Conservation (phyloP, 306 rosid genomes). For the Trifolium subterraneum region DNA sequence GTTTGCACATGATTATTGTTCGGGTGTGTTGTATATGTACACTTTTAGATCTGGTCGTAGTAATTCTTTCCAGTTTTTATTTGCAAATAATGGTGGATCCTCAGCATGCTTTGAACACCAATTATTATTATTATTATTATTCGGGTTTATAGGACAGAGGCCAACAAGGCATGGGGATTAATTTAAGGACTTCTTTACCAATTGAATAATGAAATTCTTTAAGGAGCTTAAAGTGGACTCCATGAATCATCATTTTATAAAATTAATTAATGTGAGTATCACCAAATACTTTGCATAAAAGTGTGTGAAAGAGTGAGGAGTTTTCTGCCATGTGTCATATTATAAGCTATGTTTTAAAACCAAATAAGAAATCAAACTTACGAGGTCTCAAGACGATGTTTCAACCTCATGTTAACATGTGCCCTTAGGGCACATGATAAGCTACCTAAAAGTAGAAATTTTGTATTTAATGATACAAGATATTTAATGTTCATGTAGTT, state of each 20-base stretch:
- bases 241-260: not conserved
- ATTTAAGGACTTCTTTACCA: conserved; percentile 19
- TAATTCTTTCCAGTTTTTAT: not conserved
- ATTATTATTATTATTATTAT: too few relatives aligned
- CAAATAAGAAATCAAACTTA: not conserved
- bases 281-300: conserved; percentile 14
- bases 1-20: conserved; percentile 35
- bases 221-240: conserved; percentile 20
- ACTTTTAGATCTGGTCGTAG: conserved; percentile 15
- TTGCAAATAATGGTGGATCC: conserved; percentile 3
- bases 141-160: not conserved
- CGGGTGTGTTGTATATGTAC: not conserved
- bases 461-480: too few relatives aligned
- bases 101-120: conserved; percentile 28
- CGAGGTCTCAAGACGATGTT: too few relatives aligned
- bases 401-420: too few relatives aligned
- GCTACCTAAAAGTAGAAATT: too few relatives aligned
- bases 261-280: not conserved
- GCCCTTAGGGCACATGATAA: too few relatives aligned
- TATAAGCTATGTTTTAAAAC: not conserved
- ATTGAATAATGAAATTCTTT: conserved; percentile 16
- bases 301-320: not conserved
- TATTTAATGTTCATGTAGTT: too few relatives aligned
- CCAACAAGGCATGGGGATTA: conserved; percentile 39
- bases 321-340: too few relatives aligned